These are phyloP conservation scores for Fusarium longipes DNA, from an alignment of 2,329 filamentous ascomycete genomes.

Conservation along the genomic window DNA sequence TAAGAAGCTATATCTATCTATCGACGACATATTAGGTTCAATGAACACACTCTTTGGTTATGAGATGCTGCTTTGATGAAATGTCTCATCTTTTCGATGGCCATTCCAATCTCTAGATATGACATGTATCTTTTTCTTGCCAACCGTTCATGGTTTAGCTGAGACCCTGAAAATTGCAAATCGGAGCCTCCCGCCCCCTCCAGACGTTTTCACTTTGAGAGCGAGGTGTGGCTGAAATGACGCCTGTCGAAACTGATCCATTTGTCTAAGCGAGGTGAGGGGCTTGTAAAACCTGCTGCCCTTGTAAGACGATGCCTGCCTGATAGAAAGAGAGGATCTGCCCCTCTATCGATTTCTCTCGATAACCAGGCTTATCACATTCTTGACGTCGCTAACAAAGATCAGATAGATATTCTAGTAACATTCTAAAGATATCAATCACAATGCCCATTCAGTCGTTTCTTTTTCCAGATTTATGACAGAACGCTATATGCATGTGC, in stretches of 20 bases:
- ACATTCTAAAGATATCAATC: neutral
- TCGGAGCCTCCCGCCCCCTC: slow-evolving; percentile 24
- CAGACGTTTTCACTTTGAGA: neutral
- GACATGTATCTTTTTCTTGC: neutral
- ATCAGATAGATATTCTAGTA: neutral
- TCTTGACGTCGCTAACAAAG: slow-evolving; percentile 5
- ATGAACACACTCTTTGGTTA: neutral
- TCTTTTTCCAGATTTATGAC: neutral
- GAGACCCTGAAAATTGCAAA: slow-evolving; percentile 29
- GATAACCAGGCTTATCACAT: slow-evolving; percentile 19
- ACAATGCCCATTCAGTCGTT: too few species aligned
- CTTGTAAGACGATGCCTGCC: slow-evolving; percentile 6
- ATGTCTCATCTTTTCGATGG: neutral
- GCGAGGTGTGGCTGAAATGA: slow-evolving; percentile 30
- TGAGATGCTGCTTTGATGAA: neutral
- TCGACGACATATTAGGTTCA: neutral
- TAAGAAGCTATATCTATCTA: neutral
- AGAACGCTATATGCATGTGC: neutral
- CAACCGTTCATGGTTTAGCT: slow-evolving; percentile 23
- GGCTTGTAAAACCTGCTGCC: slow-evolving; percentile 22
- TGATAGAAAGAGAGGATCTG: slow-evolving; percentile 3
- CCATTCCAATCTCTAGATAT: too few species aligned
- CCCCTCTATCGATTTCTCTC: slow-evolving; percentile 38
- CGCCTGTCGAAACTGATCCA: slow-evolving; percentile 3
- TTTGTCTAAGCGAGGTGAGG: slow-evolving; percentile 37